Conservation (phyloP, 2,329 filamentous ascomycete species). For the Fusarium succisae region DNA sequence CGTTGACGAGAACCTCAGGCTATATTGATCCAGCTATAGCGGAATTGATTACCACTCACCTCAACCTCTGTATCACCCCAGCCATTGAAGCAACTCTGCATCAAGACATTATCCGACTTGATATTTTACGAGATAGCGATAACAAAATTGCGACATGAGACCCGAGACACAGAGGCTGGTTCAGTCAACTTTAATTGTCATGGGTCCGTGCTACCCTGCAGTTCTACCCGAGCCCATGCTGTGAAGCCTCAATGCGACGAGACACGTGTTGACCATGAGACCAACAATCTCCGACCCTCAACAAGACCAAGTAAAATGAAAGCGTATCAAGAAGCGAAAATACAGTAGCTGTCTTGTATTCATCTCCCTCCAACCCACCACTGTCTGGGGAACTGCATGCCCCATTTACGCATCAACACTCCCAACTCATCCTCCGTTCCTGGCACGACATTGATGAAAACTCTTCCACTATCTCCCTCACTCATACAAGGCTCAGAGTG, state of each 20-base stretch:
- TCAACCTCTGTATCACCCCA: background rate
- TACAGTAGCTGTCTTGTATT: background rate
- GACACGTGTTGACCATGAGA: background rate
- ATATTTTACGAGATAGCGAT: background rate
- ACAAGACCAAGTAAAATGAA: background rate
- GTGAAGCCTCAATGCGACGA: background rate
- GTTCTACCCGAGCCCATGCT: background rate
- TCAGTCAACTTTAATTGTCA: background rate
- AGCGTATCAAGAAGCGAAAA: background rate
- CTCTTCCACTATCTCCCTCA: conserved; percentile 33
- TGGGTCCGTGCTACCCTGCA: background rate
- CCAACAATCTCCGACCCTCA: background rate
- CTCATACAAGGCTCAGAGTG: conserved; percentile 54
- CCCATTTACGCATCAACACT: conserved; percentile 47
- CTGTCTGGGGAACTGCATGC: conserved; percentile 51
- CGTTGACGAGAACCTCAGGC: fast-evolving
- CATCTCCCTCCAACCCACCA: conserved; percentile 29
- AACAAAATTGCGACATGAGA: background rate
- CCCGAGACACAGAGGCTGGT: no score
- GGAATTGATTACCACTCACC: fast-evolving
- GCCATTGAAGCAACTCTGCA: background rate
- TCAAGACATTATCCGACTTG: background rate
- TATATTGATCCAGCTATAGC: fast-evolving
- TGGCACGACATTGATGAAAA: conserved; percentile 53
- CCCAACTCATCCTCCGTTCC: conserved; percentile 48